Base-by-base conservation (phyloP, 495 filamentous ascomycete genomes). In the Parmelia sp. region DNA sequence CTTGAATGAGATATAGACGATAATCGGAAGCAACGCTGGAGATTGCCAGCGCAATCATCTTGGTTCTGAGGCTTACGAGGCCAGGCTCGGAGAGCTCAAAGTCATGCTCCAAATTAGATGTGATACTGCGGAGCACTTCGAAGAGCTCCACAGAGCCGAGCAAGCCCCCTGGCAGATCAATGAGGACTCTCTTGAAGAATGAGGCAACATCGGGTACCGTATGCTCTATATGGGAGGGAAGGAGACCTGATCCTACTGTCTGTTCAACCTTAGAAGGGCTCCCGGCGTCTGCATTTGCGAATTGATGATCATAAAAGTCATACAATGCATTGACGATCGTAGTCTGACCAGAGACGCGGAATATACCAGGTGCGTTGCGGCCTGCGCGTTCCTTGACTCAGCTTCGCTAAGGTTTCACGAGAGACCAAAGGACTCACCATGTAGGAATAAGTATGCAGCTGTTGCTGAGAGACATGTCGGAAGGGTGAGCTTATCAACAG, bases 401-500 rank as follows among this genome's bases (percentile, higher is more conserved):
- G 31, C 19, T 23, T 27, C 19, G 17, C 44, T 17, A 2, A 19
- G 7, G 14, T 8, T 33, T 25, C 58, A 39, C 33, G 21, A 51
- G 2, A 15, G 23, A 9, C 33, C 10, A 23, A 21, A 27, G n/a
- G 42, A 68, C 83, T 70, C 73, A 91, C 90, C 86, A 75, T 88
- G 78, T 68, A 82, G 81, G 14, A 84, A 76, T 40, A 94, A 75
- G 73, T 85, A 88, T 57, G 82, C 80, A 44, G 84, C 83, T 11
- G 85, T 86, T 17, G 88, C 88, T 42, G 89, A 87, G 61, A 93
- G 83, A 68, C 88, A 91, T 8, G 87, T 88, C 10, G 90, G 90
- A 15, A 94, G 75, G 23, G 82, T 75, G 60, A 91, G 76, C 29
- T 83, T 81, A 6, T 79, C 77, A 11, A 89, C 83, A 21, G 86